Evolutionary conservation across 208 protist species (phyloP), one percentile per base, ranked within the genome.

Genomic region (Endotrypanum monterogeii): DNA sequence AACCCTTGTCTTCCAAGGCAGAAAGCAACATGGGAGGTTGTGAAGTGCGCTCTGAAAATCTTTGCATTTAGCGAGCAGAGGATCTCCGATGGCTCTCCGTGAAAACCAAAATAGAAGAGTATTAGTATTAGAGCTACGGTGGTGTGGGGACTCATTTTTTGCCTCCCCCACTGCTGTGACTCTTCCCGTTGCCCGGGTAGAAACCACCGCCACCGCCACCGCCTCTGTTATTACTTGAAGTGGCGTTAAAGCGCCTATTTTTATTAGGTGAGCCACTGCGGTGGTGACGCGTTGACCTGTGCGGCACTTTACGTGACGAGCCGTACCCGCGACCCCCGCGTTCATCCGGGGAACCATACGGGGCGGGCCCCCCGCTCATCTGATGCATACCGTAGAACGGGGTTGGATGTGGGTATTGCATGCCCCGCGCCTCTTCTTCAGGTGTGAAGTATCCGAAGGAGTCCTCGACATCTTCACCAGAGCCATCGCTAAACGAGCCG

Each of bases 311-410:
- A 20, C 70, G 60, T 9, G 62, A 41, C 0, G 76, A 80, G 76
- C 76, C 57, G 62, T 80, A 76, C 46, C 67, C 55, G 18, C 63
- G 76, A 25, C 74, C 67, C 46, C 35, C 56, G 65, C 46, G 51
- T 16, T 18, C 56, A 32, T 67, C 50, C 39, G 20, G 44, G 55
- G 41, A 65, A 39, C 39, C 54, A 69, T 66, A 66, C 25, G 73
- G 69, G 16, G 84, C 66, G n/a, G 78, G 57, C 1, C 82, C 80
- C 39, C 84, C 83, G 55, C 76, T 89, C 85, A 94, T 94, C 65
- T 85, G 82, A 77, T 94, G 89, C 0, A 71, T 76, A 30, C 86
- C 86, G 14, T 69, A 80, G 75, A 89, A 94, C 6, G 89, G 89
- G 46, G 83, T 90, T 3, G 86, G 77, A 44, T 79, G 75, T 14